phyloP scores from a whole-genome alignment of 2,329 filamentous ascomycete genomes.

The Aspergillus oerlinghausenensis region DNA sequence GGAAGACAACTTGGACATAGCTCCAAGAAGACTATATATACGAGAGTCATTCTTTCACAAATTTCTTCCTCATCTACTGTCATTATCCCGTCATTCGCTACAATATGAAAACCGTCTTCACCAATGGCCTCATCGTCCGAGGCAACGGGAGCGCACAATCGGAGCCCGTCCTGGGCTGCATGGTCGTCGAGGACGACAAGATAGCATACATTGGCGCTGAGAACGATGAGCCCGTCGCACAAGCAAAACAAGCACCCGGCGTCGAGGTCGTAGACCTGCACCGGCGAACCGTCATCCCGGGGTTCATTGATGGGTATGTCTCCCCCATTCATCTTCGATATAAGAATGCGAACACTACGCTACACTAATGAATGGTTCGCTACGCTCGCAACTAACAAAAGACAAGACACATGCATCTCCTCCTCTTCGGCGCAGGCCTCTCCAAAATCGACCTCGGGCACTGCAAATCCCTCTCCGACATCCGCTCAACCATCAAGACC shows the following conservation, averaged over 20 bases:
- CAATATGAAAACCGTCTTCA: constrained; percentile 16
- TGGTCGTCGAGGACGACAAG: constrained; percentile 38
- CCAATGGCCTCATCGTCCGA: constrained; percentile 10
- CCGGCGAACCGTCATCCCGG: constrained; percentile 38
- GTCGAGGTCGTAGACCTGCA: constrained; percentile 28
- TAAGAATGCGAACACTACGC: background rate
- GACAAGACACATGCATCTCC: constrained; percentile 33
- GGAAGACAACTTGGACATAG: background rate
- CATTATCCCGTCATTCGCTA: background rate
- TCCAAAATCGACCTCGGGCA: constrained; percentile 41
- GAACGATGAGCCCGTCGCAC: constrained; percentile 16
- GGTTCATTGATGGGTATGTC: constrained; percentile 48
- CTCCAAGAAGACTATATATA: background rate
- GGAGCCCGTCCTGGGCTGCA: constrained; percentile 7
- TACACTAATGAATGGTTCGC: too few species aligned
- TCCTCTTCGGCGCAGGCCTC: constrained; percentile 44
- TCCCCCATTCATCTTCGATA: constrained; percentile 7
- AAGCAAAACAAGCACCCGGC: constrained; percentile 12
- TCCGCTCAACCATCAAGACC: constrained; percentile 36
- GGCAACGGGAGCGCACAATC: background rate
- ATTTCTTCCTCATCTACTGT: background rate
- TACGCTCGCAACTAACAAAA: background rate
- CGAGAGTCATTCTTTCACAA: background rate
- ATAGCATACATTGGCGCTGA: constrained; percentile 39
- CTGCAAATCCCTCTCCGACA: constrained; percentile 40